Evolutionary conservation across 176 grass and related monocot genomes (phyloP).

Genomic region (Hsuehochloa calcarea): DNA sequence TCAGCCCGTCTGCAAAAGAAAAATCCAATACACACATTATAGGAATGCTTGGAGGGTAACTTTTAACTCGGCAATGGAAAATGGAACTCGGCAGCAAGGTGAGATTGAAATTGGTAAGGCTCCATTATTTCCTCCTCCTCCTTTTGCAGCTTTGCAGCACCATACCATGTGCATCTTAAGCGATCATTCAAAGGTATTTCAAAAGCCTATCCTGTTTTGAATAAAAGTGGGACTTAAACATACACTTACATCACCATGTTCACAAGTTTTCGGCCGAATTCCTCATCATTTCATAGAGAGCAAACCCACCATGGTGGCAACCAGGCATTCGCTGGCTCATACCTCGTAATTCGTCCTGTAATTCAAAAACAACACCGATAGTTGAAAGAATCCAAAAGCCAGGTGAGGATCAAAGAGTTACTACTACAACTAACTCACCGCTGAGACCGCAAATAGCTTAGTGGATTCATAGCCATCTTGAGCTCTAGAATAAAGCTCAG

Average conservation of each 20-base stretch:
- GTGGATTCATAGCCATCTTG: slow-evolving; percentile 98
- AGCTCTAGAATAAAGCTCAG: slow-evolving; percentile 72
- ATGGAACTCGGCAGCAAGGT: background rate
- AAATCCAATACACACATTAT: background rate
- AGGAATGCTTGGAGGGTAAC: background rate
- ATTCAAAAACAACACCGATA: slow-evolving; percentile 10
- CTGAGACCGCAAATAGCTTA: slow-evolving; percentile 55
- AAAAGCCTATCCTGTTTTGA: background rate
- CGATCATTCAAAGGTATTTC: background rate
- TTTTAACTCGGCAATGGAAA: background rate
- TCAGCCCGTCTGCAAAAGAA: background rate
- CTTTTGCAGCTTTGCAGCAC: background rate
- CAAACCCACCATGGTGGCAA: slow-evolving; percentile 69
- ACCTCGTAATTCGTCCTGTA: slow-evolving; percentile 56
- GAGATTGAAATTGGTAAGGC: background rate
- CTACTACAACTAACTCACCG: slow-evolving; percentile 29
- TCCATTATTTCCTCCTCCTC: background rate
- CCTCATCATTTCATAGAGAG: slow-evolving; percentile 55
- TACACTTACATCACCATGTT: background rate
- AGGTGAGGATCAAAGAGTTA: background rate
- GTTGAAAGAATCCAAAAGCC: background rate
- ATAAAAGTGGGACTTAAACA: background rate
- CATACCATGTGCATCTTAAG: background rate
- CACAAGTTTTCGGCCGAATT: background rate
- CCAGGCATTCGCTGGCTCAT: slow-evolving; percentile 61